A percentile compares a stretch with the other conserved stretches of the same genome.
Evolutionary conservation across 441 rosid genomes (phyloP).

Genomic region (Aleurites moluccanus): DNA sequence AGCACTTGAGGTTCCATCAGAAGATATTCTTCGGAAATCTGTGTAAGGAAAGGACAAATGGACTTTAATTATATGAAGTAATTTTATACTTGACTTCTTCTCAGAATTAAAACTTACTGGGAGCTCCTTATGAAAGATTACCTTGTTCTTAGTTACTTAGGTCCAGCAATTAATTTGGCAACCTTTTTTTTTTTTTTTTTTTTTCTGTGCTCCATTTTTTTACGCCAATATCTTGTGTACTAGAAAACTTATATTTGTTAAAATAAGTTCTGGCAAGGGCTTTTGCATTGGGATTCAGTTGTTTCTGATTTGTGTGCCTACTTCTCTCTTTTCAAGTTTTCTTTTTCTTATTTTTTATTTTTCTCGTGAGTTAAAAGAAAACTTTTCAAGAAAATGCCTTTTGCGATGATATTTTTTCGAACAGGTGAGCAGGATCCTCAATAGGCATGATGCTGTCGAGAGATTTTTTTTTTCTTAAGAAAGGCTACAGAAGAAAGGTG

Average conservation of each 20-base stretch:
- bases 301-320: not conserved
- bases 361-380: not conserved
- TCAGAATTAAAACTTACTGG: not conserved
- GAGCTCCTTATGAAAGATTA: not conserved
- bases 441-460: not conserved
- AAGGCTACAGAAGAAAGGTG: too few relatives aligned
- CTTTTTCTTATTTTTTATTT: not conserved
- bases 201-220: not conserved
- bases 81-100: not conserved
- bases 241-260: not conserved
- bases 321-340: too few relatives aligned
- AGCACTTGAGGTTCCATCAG: slow-evolving; percentile 83
- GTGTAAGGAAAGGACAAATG: slow-evolving; percentile 28
- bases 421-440: not conserved
- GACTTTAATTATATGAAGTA: not conserved
- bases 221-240: slow-evolving; percentile 7
- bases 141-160: not conserved
- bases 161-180: not conserved
- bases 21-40: slow-evolving; percentile 56
- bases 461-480: too few relatives aligned
- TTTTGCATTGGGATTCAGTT: not conserved
- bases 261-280: not conserved
- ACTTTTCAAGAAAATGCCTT: not conserved
- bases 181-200: not conserved
- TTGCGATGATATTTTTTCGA: too few relatives aligned